Base-by-base conservation (phyloP, 2,329 filamentous ascomycete genomes). In the Paecilomyces fulvus region DNA sequence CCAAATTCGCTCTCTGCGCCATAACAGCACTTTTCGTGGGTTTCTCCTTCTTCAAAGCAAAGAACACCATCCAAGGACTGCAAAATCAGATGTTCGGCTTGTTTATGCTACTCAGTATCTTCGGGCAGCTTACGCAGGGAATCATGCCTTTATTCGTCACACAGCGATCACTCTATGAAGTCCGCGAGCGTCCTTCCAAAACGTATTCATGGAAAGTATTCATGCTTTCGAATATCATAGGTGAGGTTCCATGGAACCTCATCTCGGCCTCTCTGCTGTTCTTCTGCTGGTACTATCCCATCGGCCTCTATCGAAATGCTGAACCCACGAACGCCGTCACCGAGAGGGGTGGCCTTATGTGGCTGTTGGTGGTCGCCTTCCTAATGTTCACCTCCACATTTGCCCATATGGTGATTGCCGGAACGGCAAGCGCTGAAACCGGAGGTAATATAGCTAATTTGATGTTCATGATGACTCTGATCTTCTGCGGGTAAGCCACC, bases 81-180 rank as follows among this genome's bases (percentile, higher is more conserved):
- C 89, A 92, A 73, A 95, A 95, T 75, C 89, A 95, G 70, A 90
- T 94, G 84, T 95, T 95, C 69, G 82, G 85, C 70, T 87, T 96
- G 63, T 95, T 95, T 81, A 89, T 94, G 81, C 75, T 94, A 56
- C 77, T 88, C 57, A 92, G 87, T 49, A 84, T 95, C 67, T 95
- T 95, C 68, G 87, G 88, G 57, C 75, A 76, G 62, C 62, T 77
- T 52, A 70, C 75, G 7, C 74, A 77, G 56, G 74, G 83, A 62
- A 83, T 84, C 60, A 82, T 83, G 73, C 82, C 82, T 1, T 73
- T 80, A 48, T 85, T 84, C 65, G 75, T 81, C 52, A 81, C 79
- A 1, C 81, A 84, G 64, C 77, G 82, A 52, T 76, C 79, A 2
- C 72, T 85, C 4, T 84, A 84, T 68, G 82, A 85, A 69, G 80